These are phyloP conservation scores for Colletotrichum cereale DNA, from an alignment of 2,329 filamentous ascomycete genomes.

Conservation along the genomic window DNA sequence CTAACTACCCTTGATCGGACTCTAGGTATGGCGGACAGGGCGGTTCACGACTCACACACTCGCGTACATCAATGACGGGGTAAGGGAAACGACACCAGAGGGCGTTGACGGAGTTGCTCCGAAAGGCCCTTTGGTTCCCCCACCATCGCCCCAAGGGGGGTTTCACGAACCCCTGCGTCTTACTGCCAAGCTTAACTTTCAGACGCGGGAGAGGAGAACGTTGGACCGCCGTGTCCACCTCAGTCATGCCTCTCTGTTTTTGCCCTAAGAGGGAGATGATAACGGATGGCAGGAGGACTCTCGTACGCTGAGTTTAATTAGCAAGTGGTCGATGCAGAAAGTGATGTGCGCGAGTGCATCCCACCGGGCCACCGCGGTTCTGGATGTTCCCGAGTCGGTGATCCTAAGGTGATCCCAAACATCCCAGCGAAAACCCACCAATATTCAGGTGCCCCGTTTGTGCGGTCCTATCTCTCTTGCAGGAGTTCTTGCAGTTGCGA, in stretches of 20 bases:
- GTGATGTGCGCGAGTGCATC: not conserved
- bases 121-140: conserved; percentile 9
- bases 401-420: conserved; percentile 36
- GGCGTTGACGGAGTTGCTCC: conserved; percentile 27
- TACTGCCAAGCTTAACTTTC: conserved; percentile 39
- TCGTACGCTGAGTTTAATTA: not conserved
- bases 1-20: not conserved
- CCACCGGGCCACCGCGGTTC: not conserved
- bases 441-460: not conserved
- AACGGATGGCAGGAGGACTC: not conserved
- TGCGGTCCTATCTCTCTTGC: not conserved
- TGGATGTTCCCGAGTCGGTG: conserved; percentile 16
- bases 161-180: conserved; percentile 39
- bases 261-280: not conserved
- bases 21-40: not conserved
- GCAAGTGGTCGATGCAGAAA: not conserved
- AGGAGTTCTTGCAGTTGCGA: not conserved
- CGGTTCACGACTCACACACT: not conserved
- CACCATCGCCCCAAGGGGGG: conserved; percentile 23
- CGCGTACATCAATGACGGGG: not conserved
- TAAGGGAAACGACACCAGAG: not conserved
- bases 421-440: not conserved
- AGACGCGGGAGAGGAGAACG: conserved; percentile 25
- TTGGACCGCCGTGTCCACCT: conserved; percentile 32
- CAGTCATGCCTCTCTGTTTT: conserved; percentile 7